These are phyloP conservation scores for Cadophora malorum DNA, from an alignment of 2,329 filamentous ascomycete species.

Conservation along the genomic window DNA sequence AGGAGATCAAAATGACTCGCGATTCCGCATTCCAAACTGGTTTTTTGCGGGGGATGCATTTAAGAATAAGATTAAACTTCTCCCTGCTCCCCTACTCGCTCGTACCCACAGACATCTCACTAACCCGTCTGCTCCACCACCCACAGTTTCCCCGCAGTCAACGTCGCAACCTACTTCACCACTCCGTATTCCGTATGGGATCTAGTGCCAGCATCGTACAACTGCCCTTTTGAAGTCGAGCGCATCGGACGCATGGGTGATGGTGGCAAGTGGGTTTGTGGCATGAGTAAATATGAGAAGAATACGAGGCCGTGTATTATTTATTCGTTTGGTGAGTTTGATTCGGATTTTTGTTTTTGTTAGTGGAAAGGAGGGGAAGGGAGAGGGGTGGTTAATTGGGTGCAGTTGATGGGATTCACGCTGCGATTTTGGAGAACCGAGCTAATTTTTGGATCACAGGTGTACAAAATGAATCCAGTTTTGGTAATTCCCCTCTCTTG, in stretches of 20 bases:
- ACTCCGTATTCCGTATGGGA: conserved; percentile 48
- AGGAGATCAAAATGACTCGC: no score
- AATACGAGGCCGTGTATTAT: conserved; percentile 43
- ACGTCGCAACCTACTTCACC: conserved; percentile 30
- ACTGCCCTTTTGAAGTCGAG: conserved; percentile 49
- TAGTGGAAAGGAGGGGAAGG: neutral
- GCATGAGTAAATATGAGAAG: conserved; percentile 47
- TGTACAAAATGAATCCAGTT: conserved; percentile 47
- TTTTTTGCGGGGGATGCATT: no score
- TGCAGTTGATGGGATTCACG: no score
- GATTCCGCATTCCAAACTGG: no score
- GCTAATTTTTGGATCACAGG: neutral
- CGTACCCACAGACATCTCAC: neutral
- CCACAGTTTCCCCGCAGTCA: conserved; percentile 38
- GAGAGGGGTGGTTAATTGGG: neutral
- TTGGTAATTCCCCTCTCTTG: conserved; percentile 37
- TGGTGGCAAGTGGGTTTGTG: conserved; percentile 51
- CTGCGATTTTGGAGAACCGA: neutral
- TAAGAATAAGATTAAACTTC: no score
- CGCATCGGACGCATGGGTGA: conserved; percentile 49
- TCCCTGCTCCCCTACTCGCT: no score
- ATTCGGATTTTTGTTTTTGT: neutral
- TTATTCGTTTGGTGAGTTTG: conserved; percentile 47
- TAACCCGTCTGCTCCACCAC: neutral
- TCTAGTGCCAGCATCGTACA: conserved; percentile 47